phyloP scores from a whole-genome alignment of 1,139 yeast genomes.

The Zygotorulaspora mrakii region DNA sequence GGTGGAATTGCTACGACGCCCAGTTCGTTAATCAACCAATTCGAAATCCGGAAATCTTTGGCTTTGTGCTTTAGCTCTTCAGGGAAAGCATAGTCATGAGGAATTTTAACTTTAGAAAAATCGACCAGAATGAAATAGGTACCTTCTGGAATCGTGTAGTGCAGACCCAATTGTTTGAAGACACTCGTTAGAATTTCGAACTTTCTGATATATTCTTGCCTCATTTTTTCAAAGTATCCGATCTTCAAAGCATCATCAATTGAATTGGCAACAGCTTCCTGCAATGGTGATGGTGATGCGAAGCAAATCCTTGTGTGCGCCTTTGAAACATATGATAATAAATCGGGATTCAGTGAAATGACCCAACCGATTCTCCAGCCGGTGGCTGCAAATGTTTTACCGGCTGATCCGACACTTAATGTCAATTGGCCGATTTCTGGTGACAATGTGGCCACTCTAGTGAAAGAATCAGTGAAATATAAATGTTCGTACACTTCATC shows the following conservation, averaged over 20 bases:
- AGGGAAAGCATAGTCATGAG: conserved; percentile 68
- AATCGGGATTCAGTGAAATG: conserved; percentile 70
- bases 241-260: conserved; percentile 56
- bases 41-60: conserved; percentile 80
- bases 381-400: conserved; percentile 94
- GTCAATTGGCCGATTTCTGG: conserved; percentile 79
- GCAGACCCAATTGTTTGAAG: conserved; percentile 81
- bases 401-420: conserved; percentile 92
- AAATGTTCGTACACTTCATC: conserved; percentile 96
- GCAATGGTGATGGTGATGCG: conserved; percentile 88
- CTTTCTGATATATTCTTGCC: conserved; percentile 63
- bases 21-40: conserved; percentile 86
- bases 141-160: conserved; percentile 88
- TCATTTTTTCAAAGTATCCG: conserved; percentile 65
- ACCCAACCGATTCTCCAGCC: conserved; percentile 99
- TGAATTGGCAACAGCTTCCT: conserved; percentile 85
- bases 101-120: conserved; percentile 75
- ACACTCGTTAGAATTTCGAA: conserved; percentile 66
- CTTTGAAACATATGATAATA: conserved; percentile 74
- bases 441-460: conserved; percentile 76
- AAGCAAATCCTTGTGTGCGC: conserved; percentile 94
- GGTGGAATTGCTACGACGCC: conserved; percentile 98
- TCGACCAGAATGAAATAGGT: conserved; percentile 90
- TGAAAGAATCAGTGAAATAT: conserved; percentile 62
- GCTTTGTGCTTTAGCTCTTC: conserved; percentile 63